Base-by-base conservation (phyloP, 2,329 filamentous ascomycete species). In the Colletotrichum cordylinicola region DNA sequence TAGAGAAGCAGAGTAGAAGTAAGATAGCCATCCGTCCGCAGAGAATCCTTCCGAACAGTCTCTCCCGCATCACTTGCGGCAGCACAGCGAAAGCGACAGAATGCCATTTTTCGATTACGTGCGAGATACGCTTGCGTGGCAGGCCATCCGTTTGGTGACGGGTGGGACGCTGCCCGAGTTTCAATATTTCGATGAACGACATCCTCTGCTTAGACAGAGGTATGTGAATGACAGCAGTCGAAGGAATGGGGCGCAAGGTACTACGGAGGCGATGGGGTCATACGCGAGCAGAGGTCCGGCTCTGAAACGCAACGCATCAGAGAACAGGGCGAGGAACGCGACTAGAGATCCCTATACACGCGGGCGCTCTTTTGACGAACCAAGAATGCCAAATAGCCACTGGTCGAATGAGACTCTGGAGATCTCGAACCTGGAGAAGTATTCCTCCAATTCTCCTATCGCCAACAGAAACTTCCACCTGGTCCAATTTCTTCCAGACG, bases 401-500 rank as follows among this genome's bases (percentile, higher is more conserved):
- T 60, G 55, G 43, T 15, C 15, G 21, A 61, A 58, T 18, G 70
- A 76, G 27, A 27, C 74, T 24, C 15, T 69, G 18, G 66, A 72
- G 18, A 29, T 39, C 18, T 58, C 74, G n/a, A 39, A 37, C 27
- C 29, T 61, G 62, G 74, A 76, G 37, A 76, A 74, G 24, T 58
- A 64, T 10, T 35, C 70, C 12, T 43, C 67, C 31, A 35, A 48
- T 16, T 48, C 58, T 27, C 58, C 65, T 4, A 37, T 68, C 27
- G 68, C 27, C 15, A 48, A 39, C 13, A 68, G 15, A 8, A 43
- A 48, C 2, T 16, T 76, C 1, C 64, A 76, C 39, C 74, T 76
- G n/a, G 74, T 76, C 29, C 55, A 76, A n/a, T 76, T 76, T 33
- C 39, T 76, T 13, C 70, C 70, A 21, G 72, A 76, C 18, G 74